These are phyloP conservation scores for Plasmodium vinckei DNA, from an alignment of 169 alveolate species.

Conservation along the genomic window DNA sequence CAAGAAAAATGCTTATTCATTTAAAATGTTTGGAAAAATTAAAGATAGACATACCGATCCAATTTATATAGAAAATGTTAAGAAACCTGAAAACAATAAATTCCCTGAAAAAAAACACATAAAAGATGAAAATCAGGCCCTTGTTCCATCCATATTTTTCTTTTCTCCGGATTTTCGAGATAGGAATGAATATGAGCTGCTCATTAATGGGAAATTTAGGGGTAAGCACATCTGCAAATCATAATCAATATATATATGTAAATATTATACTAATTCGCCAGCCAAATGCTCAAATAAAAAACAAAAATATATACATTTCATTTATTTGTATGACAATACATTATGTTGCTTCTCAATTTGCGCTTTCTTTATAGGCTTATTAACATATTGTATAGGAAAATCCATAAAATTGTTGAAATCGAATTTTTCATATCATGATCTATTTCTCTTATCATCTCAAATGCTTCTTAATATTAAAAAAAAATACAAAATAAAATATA, in stretches of 20 bases:
- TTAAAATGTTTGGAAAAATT: conserved; percentile 46
- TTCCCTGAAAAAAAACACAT: conserved; percentile 1
- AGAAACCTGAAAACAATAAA: conserved; percentile 23
- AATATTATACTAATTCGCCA: neutral
- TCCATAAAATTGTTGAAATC: conserved; percentile 24
- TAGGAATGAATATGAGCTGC: conserved; percentile 42
- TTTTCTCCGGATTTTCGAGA: conserved; percentile 63
- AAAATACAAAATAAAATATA: conserved; percentile 54
- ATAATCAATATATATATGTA: neutral
- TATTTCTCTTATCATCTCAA: conserved; percentile 58
- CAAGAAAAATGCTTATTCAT: conserved; percentile 29
- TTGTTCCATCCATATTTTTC: conserved; percentile 65
- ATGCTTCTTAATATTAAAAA: conserved; percentile 36
- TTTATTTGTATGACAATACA: neutral
- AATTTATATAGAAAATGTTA: conserved; percentile 42
- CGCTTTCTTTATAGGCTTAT: conserved; percentile 30
- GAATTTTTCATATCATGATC: conserved; percentile 67
- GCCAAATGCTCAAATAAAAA: too few species aligned
- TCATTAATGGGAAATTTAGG: conserved; percentile 30
- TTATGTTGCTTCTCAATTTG: neutral
- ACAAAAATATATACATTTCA: neutral
- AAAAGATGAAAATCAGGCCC: neutral
- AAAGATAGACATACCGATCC: conserved; percentile 64
- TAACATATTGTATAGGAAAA: conserved; percentile 67
- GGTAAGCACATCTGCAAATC: conserved; percentile 16